Evolutionary conservation across 176 grass and related monocot species (phyloP).

Genomic region (Musa schizocarpa): DNA sequence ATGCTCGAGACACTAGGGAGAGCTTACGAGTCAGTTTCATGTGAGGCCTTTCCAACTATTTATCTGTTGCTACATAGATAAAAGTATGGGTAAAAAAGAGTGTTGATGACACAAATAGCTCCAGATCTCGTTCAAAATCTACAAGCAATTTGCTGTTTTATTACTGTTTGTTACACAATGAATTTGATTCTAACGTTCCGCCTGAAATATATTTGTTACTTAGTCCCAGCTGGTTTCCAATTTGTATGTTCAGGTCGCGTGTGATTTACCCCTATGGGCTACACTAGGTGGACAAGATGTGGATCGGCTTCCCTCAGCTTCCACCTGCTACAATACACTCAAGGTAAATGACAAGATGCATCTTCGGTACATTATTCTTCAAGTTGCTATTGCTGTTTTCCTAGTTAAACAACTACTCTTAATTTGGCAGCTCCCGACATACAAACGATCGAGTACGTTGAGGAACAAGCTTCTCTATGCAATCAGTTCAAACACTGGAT

Average conservation of each 20-base stretch:
- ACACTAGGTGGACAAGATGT: conserved; percentile 91
- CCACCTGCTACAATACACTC: conserved; percentile 93
- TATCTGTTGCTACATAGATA: too few species aligned
- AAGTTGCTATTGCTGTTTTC: neutral
- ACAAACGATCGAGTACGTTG: conserved; percentile 4
- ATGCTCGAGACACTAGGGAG: too few species aligned
- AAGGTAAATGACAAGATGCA: conserved; percentile 39
- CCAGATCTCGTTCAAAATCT: neutral
- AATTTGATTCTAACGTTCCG: neutral
- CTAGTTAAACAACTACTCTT: neutral
- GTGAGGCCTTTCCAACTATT: too few species aligned
- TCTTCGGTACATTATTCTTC: neutral
- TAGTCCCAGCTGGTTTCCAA: neutral
- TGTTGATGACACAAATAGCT: too few species aligned
- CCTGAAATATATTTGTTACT: neutral
- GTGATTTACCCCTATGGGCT: conserved; percentile 82
- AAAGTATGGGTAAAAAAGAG: too few species aligned
- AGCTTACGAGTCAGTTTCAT: too few species aligned
- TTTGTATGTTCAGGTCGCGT: conserved; percentile 52
- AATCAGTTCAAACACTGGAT: conserved; percentile 10
- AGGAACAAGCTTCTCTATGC: conserved; percentile 15
- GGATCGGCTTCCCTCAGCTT: conserved; percentile 85
- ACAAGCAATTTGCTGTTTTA: neutral
- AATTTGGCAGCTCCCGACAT: conserved; percentile 1
- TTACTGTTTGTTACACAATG: neutral